Evolutionary conservation across 2,329 filamentous ascomycete species (phyloP).

Genomic region (Ascochyta lentis): DNA sequence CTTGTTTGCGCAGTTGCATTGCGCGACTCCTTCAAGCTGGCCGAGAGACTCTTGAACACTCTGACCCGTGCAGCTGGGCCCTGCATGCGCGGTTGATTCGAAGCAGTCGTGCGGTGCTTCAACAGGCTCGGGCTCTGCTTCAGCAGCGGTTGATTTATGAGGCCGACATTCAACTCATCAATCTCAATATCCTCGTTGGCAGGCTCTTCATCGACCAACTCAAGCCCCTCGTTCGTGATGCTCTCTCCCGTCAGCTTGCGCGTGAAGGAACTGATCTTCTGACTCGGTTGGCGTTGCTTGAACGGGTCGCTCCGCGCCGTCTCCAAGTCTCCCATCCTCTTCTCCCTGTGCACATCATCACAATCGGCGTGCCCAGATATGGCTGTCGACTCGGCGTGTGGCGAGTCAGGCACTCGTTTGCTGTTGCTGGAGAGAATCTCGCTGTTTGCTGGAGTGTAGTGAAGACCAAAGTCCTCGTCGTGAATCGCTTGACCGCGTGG

Average conservation of each 20-base stretch:
- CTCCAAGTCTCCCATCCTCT: slow-evolving; percentile 32
- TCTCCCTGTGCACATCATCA: slow-evolving; percentile 40
- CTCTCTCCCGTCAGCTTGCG: slow-evolving; percentile 36
- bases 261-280: slow-evolving; percentile 31
- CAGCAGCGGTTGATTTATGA: slow-evolving; percentile 2
- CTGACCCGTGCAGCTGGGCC: neutral
- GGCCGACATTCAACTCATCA: neutral
- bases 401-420: slow-evolving; percentile 52
- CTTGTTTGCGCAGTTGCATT: neutral
- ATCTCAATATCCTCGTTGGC: neutral
- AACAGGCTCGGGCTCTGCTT: slow-evolving; percentile 9
- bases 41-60: neutral
- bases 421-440: slow-evolving; percentile 51
- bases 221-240: neutral
- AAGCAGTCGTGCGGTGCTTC: neutral
- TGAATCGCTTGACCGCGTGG: slow-evolving; percentile 8
- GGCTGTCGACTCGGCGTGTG: slow-evolving; percentile 48
- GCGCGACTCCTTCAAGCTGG: neutral
- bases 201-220: neutral
- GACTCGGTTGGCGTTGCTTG: slow-evolving; percentile 9
- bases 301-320: slow-evolving; percentile 41
- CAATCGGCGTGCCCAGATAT: slow-evolving; percentile 47
- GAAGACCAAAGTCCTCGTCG: slow-evolving; percentile 8
- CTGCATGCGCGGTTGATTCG: neutral
- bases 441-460: slow-evolving; percentile 4